These are phyloP conservation scores for Sugiyamaella grinbergsii DNA, from an alignment of 1,139 yeast species.

Conservation along the genomic window DNA sequence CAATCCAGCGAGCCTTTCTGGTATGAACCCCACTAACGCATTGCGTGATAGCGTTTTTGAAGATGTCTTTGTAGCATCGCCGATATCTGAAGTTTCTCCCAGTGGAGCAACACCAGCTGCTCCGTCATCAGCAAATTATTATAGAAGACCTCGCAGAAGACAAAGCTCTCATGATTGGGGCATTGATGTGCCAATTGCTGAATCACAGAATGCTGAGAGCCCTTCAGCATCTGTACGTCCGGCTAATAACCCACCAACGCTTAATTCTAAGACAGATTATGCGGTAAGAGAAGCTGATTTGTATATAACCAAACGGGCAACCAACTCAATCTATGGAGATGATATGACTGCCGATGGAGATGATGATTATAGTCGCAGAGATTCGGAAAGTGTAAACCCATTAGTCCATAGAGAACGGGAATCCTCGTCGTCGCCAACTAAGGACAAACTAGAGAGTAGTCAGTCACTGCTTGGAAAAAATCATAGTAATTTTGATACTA, in stretches of 20 bases:
- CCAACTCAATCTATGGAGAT: conserved; percentile 20
- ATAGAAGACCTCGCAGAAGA: conserved; percentile 37
- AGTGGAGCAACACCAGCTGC: conserved; percentile 17
- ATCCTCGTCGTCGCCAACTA: conserved; percentile 9
- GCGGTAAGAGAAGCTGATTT: conserved; percentile 45
- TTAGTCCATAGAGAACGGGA: conserved; percentile 12
- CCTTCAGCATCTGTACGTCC: conserved; percentile 3
- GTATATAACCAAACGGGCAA: conserved; percentile 35
- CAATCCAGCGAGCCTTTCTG: neutral
- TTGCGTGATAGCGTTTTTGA: conserved; percentile 27
- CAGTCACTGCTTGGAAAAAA: neutral
- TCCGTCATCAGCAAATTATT: conserved; percentile 28
- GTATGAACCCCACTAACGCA: conserved; percentile 5
- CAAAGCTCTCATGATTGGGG: conserved; percentile 36
- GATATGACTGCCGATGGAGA: conserved; percentile 22
- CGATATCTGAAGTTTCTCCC: conserved; percentile 28
- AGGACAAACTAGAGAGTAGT: conserved; percentile 4
- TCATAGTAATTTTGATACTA: neutral
- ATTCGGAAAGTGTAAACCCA: conserved; percentile 24
- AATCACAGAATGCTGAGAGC: conserved; percentile 14
- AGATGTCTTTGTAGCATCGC: conserved; percentile 31
- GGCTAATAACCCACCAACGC: neutral
- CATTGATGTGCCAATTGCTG: conserved; percentile 19
- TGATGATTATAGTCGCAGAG: conserved; percentile 21
- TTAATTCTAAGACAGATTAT: conserved; percentile 34